Conservation (phyloP, 371 early-diverging fungal genomes). For the Mucor saturninus region DNA sequence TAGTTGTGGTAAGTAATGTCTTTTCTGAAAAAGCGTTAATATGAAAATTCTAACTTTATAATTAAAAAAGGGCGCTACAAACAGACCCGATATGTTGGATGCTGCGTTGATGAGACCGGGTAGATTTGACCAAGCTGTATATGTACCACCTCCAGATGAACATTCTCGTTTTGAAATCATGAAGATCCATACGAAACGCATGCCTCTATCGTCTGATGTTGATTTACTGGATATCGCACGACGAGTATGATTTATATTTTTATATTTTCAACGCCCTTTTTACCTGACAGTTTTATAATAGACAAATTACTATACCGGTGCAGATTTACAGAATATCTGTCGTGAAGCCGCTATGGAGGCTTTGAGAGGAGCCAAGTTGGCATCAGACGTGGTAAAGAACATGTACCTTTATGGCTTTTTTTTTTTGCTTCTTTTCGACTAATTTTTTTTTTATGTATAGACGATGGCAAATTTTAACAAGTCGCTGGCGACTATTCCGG, state of each 20-base stretch:
- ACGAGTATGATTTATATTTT: constrained; percentile 35
- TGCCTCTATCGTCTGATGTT: constrained; percentile 75
- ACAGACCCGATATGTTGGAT: constrained; percentile 96
- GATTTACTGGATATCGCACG: constrained; percentile 72
- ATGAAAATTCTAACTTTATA: no score
- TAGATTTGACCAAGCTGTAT: constrained; percentile 91
- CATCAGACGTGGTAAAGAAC: constrained; percentile 48
- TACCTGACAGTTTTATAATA: constrained; percentile 19
- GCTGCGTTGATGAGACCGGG: constrained; percentile 95
- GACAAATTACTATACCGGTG: constrained; percentile 94
- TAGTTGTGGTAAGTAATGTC: constrained; percentile 71
- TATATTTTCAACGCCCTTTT: no score
- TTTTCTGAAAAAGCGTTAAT: constrained; percentile 12
- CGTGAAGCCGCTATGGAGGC: constrained; percentile 95
- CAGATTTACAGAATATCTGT: constrained; percentile 95
- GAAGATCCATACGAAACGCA: constrained; percentile 79
- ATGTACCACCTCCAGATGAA: constrained; percentile 92
- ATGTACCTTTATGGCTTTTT: neutral
- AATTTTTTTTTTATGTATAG: constrained; percentile 12
- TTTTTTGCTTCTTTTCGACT: constrained; percentile 1
- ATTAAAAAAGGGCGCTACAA: constrained; percentile 86
- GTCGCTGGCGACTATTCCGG: constrained; percentile 24
- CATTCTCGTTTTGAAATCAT: constrained; percentile 84
- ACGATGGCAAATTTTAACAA: constrained; percentile 24
- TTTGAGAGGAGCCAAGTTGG: constrained; percentile 58